Percentiles rank a stretch among this genome's conserved stretches.
Evolutionary conservation across 495 filamentous ascomycete species (phyloP).

Genomic region (Aspergillus coremiiformis): DNA sequence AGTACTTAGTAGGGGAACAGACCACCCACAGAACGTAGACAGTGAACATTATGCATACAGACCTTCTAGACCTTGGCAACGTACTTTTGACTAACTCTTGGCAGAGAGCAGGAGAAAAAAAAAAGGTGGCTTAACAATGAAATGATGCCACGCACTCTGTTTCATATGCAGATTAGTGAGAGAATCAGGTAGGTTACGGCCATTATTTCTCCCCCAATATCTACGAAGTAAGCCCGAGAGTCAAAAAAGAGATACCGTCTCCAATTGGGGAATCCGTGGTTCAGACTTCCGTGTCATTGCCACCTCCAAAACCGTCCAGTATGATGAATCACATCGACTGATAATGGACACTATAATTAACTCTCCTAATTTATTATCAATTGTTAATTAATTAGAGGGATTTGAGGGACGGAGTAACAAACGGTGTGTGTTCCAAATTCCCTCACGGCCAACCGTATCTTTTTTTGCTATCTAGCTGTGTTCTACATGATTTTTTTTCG

Average conservation of each 20-base stretch:
- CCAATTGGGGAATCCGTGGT: constrained; percentile 4
- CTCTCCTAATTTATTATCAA: not conserved
- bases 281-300: constrained; percentile 2
- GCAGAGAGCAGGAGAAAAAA: constrained; percentile 11
- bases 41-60: not conserved
- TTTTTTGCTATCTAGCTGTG: too few species aligned
- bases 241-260: not conserved
- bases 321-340: constrained; percentile 10
- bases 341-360: not conserved
- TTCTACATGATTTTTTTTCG: too few species aligned
- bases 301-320: constrained; percentile 1
- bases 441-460: too few species aligned
- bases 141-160: constrained; percentile 20
- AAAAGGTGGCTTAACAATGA: constrained; percentile 3
- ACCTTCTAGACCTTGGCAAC: not conserved
- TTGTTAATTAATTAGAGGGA: not conserved
- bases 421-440: not conserved
- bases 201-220: not conserved
- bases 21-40: too few species aligned
- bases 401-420: not conserved
- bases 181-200: not conserved
- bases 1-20: too few species aligned
- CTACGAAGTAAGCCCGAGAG: not conserved
- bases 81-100: constrained; percentile 7
- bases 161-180: constrained; percentile 5